Base-by-base conservation (phyloP, 2,329 filamentous ascomycete species). In the Orbilia quercus region DNA sequence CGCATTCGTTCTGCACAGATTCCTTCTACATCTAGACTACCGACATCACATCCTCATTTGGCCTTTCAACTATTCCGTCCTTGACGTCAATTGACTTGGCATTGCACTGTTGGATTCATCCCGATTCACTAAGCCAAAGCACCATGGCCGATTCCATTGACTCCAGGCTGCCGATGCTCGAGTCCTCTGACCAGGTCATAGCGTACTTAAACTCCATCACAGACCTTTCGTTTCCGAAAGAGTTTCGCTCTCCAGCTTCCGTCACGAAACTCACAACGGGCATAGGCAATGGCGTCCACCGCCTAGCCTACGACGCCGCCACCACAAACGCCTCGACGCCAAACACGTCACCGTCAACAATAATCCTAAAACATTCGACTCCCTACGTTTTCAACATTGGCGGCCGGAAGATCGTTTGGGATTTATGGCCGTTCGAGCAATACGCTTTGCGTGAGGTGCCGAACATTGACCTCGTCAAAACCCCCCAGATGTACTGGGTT, bases 281-380 rank as follows among this genome's bases (percentile, higher is more conserved):
- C 14, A 31, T 66, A n/a, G 60, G 34, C 6, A 66, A 73, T 22
- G 69, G 54, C 2, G 50, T 73, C 23, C 69, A 73, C 60, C 60
- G 69, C 16, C 69, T 73, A 7, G 47, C 44, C 40, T 54, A 60
- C 60, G 53, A 59, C 54, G 55, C 60, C 36, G 14, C 42, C 6
- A 22, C 6, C 3, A n/a, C 38, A 6, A 12, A 7, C 18, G 36
- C 38, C 7, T 28, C 55, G 47, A 40, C 20, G 7, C 20, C 36
- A 36, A 57, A 42, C 16, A 48, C 64, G 14, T 18, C 23, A 20
- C 47, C 42, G 4, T 25, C 22, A 12, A 63, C 65, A 2, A 57
- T 57, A 3, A 62, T 73, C 22, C 54, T 73, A n/a, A 73, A 66
- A 66, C 69, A 73, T 42, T 66, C 69, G 4, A 73, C 55, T n/a